These are phyloP conservation scores for Colletotrichum sublineola DNA, from an alignment of 2,329 filamentous ascomycete genomes.

Conservation along the genomic window DNA sequence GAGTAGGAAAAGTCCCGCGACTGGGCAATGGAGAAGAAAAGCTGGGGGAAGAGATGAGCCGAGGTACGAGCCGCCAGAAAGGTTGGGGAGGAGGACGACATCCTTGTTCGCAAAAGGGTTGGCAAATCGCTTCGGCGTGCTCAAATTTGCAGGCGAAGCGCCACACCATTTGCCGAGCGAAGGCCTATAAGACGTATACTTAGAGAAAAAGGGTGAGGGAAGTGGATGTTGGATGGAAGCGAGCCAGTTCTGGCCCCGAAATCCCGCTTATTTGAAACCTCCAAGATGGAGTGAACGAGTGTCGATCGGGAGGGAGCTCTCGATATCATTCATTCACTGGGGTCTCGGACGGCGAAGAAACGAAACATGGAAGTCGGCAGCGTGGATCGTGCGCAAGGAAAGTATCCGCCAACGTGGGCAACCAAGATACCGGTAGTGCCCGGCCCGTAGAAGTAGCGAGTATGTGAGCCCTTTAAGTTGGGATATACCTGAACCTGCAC, in stretches of 20 bases:
- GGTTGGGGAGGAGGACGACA: conserved; percentile 7
- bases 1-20: conserved; percentile 14
- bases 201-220: neutral
- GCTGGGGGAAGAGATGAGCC: conserved; percentile 17
- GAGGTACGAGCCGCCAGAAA: neutral
- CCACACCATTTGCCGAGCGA: conserved; percentile 2
- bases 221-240: neutral
- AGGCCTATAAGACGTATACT: neutral
- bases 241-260: conserved; percentile 13
- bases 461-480: conserved; percentile 77
- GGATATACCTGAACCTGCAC: conserved; percentile 55
- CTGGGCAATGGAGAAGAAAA: conserved; percentile 18
- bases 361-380: neutral
- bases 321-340: neutral
- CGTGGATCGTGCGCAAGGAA: conserved; percentile 5
- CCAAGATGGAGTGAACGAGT: conserved; percentile 3
- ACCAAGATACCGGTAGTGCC: conserved; percentile 78
- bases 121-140: conserved; percentile 27
- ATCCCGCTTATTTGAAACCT: conserved; percentile 9
- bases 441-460: conserved; percentile 75
- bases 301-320: neutral
- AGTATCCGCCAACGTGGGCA: conserved; percentile 70
- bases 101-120: conserved; percentile 27
- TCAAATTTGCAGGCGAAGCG: neutral
- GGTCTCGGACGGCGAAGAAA: conserved; percentile 4